These are phyloP conservation scores for Phanerodontia chrysosporium DNA, from an alignment of 768 basidiomycete genomes.

Conservation along the genomic window DNA sequence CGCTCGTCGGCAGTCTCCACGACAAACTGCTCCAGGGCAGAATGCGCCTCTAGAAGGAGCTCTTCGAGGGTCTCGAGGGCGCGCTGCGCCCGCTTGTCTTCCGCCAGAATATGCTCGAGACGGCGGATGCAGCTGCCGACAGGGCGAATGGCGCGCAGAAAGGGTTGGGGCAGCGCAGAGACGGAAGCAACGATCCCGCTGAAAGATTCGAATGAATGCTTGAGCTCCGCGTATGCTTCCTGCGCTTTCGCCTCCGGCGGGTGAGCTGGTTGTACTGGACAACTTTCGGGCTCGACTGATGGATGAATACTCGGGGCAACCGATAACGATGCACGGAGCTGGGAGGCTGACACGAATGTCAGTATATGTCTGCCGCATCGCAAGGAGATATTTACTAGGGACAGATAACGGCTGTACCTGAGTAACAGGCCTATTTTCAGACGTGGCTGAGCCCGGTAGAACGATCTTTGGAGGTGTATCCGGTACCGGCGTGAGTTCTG, in stretches of 20 bases:
- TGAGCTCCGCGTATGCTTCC: not conserved
- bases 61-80: not conserved
- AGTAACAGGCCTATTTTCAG: not conserved
- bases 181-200: not conserved
- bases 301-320: too few relatives aligned
- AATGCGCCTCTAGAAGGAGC: not conserved
- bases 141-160: not conserved
- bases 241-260: too few relatives aligned
- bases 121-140: not conserved
- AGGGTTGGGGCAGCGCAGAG: too few relatives aligned
- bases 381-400: too few relatives aligned
- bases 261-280: too few relatives aligned
- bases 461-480: not conserved
- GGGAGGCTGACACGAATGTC: too few relatives aligned
- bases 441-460: too few relatives aligned
- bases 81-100: not conserved
- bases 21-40: not conserved
- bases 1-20: not conserved
- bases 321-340: too few relatives aligned
- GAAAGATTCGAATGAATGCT: not conserved
- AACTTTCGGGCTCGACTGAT: too few relatives aligned
- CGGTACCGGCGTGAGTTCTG: not conserved
- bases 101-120: not conserved
- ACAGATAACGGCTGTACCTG: not conserved
- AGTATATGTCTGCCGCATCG: too few relatives aligned